Evolutionary conservation across 768 basidiomycete species (phyloP), one percentile per base, ranked within the genome.

Genomic region (Leccinum longicurvipes): DNA sequence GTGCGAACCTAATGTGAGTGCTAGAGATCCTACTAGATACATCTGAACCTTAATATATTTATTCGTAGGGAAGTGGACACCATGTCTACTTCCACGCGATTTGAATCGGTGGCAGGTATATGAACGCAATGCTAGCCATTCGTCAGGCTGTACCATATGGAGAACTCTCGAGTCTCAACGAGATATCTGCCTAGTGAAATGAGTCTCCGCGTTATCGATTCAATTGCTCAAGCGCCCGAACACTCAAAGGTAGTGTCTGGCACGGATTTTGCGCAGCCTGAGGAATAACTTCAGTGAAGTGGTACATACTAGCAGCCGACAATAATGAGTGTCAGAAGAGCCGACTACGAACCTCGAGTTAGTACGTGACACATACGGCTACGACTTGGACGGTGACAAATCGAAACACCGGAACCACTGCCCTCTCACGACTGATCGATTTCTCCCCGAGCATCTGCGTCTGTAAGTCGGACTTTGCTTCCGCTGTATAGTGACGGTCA

Each of bases 281-380:
- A 31, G 29, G 29, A 29, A 1, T 11, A 29, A 11, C 44, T 27
- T n/a, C n/a, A n/a, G n/a, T 19, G 50, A 51, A 29, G 14, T n/a
- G n/a, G n/a, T 44, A 24, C 48, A 28, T n/a, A 45, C 19, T 14
- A 17, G 47, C 29, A 39, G 36, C 47, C 52, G 47, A 55, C 42
- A 27, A n/a, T 28, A 9, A 48, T 31, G 50, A 45, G 53, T 10
- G 34, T 48, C 32, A 28, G 25, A 57, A 55, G 55, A 47, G 41
- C 12, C 25, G 34, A 25, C 41, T 42, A 55, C n/a, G 56, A 48
- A 47, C 44, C 27, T 48, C 19, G 0, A 47, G 1, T 44, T n/a
- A 19, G 55, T 67, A 65, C 66, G 65, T 62, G 57, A 65, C 45
- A 47, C 9, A 45, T 32, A 17, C 41, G 25, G 39, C 29, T 17